Evolutionary conservation across 805 yeast genomes (phyloP), one percentile per base, ranked within the genome.

Genomic region (Schizosaccharomyces octosporus): DNA sequence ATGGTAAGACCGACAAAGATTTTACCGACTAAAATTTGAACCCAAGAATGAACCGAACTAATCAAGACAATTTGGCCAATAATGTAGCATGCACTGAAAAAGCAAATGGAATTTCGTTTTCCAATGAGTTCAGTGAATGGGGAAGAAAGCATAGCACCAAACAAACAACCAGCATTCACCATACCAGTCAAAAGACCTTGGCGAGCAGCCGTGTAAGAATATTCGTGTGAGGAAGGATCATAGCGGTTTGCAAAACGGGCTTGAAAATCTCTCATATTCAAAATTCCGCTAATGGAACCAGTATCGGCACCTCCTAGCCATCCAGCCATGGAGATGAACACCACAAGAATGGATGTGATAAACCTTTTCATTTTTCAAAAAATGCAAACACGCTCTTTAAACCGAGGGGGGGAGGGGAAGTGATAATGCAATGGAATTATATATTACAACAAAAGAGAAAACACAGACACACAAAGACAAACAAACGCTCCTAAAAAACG

Each of bases 1-100:
- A 85, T 81, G 7, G 84, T 87, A 31, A 82, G 66, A n/a, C 89
- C 89, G 17, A 84, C 78, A 41, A 81, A 69, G 39, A 79, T 75
- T 63, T 90, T 74, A 0, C 90, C 90, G 43, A 63, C 67, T 57
- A 57, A 19, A 4, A 57, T 6, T 81, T 41, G 74, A 73, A n/a
- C 74, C 70, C 21, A 78, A 61, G 61, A 4, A 64, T 60, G 15
- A 63, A 63, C n/a, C 3, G 63, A 42, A 4, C 62, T 11, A 13
- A 55, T 29, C 41, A 59, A 59, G 11, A 62, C 36, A 21, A 62
- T 17, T 31, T 41, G 39, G 5, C 62, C 63, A 11, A 59, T 9
- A 29, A 62, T 27, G 32, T 62, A 62, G 6, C 60, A 31, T 17
- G 2, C 58, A n/a, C 62, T 59, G 51, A 61, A 62, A 19, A 51